Evolutionary conservation across 768 basidiomycete genomes (phyloP).

Genomic region (Glaciozyma martinii): DNA sequence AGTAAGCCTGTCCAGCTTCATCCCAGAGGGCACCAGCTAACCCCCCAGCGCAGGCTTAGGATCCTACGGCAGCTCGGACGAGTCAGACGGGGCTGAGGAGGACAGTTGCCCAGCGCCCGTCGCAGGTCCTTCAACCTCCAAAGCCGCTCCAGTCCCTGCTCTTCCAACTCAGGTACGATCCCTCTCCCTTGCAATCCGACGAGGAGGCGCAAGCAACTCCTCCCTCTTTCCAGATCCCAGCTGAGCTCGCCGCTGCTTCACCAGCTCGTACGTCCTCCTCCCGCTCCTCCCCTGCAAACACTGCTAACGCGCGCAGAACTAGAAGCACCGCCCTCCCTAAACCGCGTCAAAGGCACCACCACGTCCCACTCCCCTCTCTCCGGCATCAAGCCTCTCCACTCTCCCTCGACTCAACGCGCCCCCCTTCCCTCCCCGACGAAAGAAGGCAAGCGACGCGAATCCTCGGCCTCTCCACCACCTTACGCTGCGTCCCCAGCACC

Average conservation of each 20-base stretch:
- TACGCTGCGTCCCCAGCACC: background rate
- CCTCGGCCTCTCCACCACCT: slow-evolving; percentile 8
- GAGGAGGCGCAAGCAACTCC: slow-evolving; percentile 7
- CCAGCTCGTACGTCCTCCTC: slow-evolving; percentile 11
- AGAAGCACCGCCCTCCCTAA: background rate
- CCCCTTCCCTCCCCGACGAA: background rate
- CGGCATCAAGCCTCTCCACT: too few species aligned
- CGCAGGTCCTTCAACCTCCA: too few species aligned
- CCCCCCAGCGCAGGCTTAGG: slow-evolving; percentile 10
- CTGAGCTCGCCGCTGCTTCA: slow-evolving; percentile 8
- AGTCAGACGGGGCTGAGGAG: too few species aligned
- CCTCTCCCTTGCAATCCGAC: background rate
- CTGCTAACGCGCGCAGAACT: too few species aligned
- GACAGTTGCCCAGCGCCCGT: too few species aligned
- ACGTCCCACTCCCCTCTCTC: slow-evolving; percentile 1
- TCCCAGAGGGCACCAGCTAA: too few species aligned
- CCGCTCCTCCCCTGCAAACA: too few species aligned
- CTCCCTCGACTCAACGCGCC: background rate
- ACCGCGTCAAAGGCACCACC: slow-evolving; percentile 7
- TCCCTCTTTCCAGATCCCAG: background rate
- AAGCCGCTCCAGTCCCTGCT: background rate
- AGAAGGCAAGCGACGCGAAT: background rate
- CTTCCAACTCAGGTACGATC: background rate
- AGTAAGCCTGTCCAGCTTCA: background rate
- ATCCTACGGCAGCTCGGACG: slow-evolving; percentile 4